A percentile compares a stretch with the other conserved stretches of the same genome.
Conservation (phyloP, 2,329 filamentous ascomycete genomes). For the Aureobasidium namibiae region DNA sequence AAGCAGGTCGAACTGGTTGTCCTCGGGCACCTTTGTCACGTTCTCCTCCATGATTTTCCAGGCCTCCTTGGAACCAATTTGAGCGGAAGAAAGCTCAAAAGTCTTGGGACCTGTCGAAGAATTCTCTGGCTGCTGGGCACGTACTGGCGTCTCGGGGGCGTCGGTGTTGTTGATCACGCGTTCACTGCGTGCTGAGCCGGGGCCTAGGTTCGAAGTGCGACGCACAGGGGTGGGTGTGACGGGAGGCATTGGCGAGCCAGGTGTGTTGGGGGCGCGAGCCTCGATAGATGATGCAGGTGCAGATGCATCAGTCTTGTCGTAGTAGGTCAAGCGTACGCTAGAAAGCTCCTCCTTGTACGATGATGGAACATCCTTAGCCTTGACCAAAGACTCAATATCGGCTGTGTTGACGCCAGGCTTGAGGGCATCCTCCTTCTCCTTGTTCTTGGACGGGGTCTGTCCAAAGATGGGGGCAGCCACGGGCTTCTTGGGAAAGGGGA, state of each 20-base stretch:
- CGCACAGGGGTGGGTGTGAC: constrained; percentile 68
- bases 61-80: constrained; percentile 34
- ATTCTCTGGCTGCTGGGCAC: constrained; percentile 27
- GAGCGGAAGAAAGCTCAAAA: constrained; percentile 54
- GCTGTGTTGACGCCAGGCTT: constrained; percentile 64
- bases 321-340: constrained; percentile 73
- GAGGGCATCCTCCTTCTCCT: constrained; percentile 55
- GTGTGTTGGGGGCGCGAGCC: constrained; percentile 23
- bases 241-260: constrained; percentile 41
- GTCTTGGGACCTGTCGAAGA: constrained; percentile 39
- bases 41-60: constrained; percentile 36
- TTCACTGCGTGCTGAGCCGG: constrained; percentile 28
- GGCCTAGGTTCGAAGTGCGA: constrained; percentile 49
- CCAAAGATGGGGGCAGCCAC: constrained; percentile 45
- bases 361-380: constrained; percentile 33
- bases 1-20: constrained; percentile 74
- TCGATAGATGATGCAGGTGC: constrained; percentile 20
- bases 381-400: constrained; percentile 69
- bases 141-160: constrained; percentile 20
- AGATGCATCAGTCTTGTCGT: constrained; percentile 38
- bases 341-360: constrained; percentile 68
- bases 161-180: constrained; percentile 20
- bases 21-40: constrained; percentile 56
- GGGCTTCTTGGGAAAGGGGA: constrained; percentile 66
- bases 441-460: constrained; percentile 58